phyloP scores from a whole-genome alignment of 805 yeast genomes.

The Monosporozyma solicola region DNA sequence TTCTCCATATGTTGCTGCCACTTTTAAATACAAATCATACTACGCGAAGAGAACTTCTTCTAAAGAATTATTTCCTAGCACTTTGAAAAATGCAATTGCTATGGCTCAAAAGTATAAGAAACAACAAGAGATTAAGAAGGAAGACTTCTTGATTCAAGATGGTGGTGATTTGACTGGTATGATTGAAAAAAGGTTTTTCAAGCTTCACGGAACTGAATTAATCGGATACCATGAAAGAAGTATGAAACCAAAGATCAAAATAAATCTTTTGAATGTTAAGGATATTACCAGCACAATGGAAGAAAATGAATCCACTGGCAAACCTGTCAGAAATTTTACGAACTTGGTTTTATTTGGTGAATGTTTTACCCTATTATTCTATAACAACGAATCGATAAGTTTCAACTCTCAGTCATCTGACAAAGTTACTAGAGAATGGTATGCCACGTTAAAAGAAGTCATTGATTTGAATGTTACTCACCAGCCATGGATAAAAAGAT shows the following conservation, averaged over 20 bases:
- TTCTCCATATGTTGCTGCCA: conserved; percentile 56
- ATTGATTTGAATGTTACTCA: conserved; percentile 48
- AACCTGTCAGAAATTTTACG: conserved; percentile 50
- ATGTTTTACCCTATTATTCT: conserved; percentile 65
- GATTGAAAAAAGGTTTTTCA: conserved; percentile 69
- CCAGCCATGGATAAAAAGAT: conserved; percentile 49
- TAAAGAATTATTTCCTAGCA: conserved; percentile 59
- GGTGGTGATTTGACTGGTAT: conserved; percentile 75
- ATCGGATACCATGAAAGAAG: conserved; percentile 68
- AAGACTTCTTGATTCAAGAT: conserved; percentile 76
- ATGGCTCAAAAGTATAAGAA: conserved; percentile 32
- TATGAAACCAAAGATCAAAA: conserved; percentile 61
- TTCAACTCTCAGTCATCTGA: conserved; percentile 69
- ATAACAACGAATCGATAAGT: conserved; percentile 72
- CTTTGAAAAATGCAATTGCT: conserved; percentile 46
- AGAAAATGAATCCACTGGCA: conserved; percentile 15
- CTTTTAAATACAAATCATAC: conserved; percentile 57
- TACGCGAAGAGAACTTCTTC: conserved; percentile 55
- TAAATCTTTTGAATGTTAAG: conserved; percentile 63
- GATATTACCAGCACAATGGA: conserved; percentile 31
- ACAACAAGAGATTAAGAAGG: conserved; percentile 32
- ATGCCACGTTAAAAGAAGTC: conserved; percentile 45
- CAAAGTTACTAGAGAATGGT: conserved; percentile 58
- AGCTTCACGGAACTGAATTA: conserved; percentile 59
- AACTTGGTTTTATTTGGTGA: conserved; percentile 62